A percentile compares a stretch with the other conserved stretches of the same genome.
Evolutionary conservation across 148 eudicot genomes (phyloP).

Genomic region (Arbutus unedo): DNA sequence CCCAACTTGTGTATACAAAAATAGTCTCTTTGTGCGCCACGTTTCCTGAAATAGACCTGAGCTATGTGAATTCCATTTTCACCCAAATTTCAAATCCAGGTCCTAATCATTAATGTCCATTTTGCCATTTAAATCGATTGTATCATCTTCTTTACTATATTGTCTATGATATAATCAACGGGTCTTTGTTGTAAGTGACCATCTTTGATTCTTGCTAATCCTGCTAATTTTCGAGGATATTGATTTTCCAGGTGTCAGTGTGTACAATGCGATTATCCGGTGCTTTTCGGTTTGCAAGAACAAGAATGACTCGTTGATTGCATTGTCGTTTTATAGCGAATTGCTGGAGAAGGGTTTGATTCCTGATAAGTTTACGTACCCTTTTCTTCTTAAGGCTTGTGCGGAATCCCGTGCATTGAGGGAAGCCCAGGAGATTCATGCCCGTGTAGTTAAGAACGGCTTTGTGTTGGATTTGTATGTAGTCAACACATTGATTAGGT

Average conservation of each 20-base stretch:
- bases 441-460: slow-evolving; percentile 27
- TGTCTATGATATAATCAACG: too few relatives aligned
- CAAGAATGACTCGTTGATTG: slow-evolving; percentile 1
- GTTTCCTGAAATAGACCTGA: slow-evolving; percentile 11
- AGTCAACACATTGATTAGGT: slow-evolving; percentile 28
- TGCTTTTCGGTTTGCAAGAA: slow-evolving; percentile 19
- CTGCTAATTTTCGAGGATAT: background rate
- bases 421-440: slow-evolving; percentile 20
- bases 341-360: slow-evolving; percentile 25
- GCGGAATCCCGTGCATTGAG: slow-evolving; percentile 4
- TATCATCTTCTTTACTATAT: too few relatives aligned
- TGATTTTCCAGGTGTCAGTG: background rate
- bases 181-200: background rate
- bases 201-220: background rate
- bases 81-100: slow-evolving; percentile 18
- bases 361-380: slow-evolving; percentile 16
- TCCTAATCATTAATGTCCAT: background rate
- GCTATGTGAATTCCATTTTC: slow-evolving; percentile 22
- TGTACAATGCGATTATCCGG: slow-evolving; percentile 21
- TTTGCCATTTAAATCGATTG: too few relatives aligned
- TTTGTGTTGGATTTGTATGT: slow-evolving; percentile 28
- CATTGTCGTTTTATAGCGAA: slow-evolving; percentile 17
- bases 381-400: slow-evolving; percentile 17
- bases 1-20: slow-evolving; percentile 22
- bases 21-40: slow-evolving; percentile 15